A percentile compares a stretch with the other conserved stretches of the same genome.
These are phyloP conservation scores for Phlebiopsis flavidoalba DNA, from an alignment of 768 basidiomycete genomes.

Conservation along the genomic window DNA sequence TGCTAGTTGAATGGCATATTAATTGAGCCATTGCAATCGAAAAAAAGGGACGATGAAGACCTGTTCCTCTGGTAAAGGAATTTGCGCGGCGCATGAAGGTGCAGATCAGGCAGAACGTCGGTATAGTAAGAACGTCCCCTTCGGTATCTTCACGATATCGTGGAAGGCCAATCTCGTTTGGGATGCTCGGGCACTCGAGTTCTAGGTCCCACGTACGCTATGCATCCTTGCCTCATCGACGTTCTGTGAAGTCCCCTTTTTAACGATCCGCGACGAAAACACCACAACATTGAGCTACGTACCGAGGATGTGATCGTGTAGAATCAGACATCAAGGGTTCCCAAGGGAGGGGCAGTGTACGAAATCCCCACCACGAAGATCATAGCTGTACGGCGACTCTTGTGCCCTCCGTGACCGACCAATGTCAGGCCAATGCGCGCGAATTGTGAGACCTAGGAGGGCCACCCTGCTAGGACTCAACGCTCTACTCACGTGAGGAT, in stretches of 20 bases:
- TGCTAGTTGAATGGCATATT: slow-evolving; percentile 75
- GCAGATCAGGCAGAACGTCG: slow-evolving; percentile 79
- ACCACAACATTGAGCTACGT: not conserved
- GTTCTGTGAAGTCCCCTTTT: slow-evolving; percentile 19
- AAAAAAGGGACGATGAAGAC: slow-evolving; percentile 76
- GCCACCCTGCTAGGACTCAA: no score
- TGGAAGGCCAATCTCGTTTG: slow-evolving; percentile 22
- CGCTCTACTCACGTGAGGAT: no score
- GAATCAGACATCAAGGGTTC: slow-evolving; percentile 49
- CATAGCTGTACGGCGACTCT: not conserved
- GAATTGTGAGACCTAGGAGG: no score
- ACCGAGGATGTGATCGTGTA: slow-evolving; percentile 54
- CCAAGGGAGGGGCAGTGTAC: slow-evolving; percentile 52
- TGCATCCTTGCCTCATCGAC: slow-evolving; percentile 39
- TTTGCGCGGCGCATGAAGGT: slow-evolving; percentile 87
- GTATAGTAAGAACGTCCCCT: slow-evolving; percentile 66
- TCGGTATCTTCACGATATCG: slow-evolving; percentile 31
- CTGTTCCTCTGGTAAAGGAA: slow-evolving; percentile 85
- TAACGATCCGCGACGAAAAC: not conserved
- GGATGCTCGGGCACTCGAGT: slow-evolving; percentile 31
- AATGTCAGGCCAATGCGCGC: no score
- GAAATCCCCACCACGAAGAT: slow-evolving; percentile 48
- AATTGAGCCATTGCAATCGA: slow-evolving; percentile 83
- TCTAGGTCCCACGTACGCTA: slow-evolving; percentile 46
- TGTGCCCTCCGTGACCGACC: not conserved